Base-by-base conservation (phyloP, 2,329 filamentous ascomycete species). In the Alternaria panax region DNA sequence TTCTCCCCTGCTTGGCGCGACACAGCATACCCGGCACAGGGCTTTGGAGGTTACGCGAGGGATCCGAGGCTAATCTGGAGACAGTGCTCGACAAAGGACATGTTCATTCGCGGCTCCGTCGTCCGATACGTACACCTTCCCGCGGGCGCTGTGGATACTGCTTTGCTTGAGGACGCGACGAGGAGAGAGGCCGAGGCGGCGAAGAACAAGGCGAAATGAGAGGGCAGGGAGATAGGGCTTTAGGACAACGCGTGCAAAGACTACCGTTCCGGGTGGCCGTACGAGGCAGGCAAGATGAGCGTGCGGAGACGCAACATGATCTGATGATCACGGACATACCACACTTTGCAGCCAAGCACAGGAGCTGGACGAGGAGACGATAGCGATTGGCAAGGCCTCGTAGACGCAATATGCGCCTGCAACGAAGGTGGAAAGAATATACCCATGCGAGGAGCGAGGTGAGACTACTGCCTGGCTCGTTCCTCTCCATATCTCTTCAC, bases 51-150 rank as follows among this genome's bases (percentile, higher is more conserved):
- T 7, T 6, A 11, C 20, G 20, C 51, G 60, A 34, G 5, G 28
- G 3, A 5, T 1, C 4, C 4, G 2, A 30, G 20, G 12, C 51
- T 42, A 40, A 18, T 5, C 8, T 32, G 0, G 27, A 2, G 24
- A 27, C 65, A 88, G 86, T 89, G 87, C 62, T 90, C 92, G 18
- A 93, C 97, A 67, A 96, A 96, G 83, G 97, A 96, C 75, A 92
- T 97, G 80, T 97, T 97, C 77, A 96, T 97, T 73, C 87, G 93
- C 72, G 93, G 93, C 30, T 96, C 92, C 57, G 93, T 97, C 43
- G 93, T 97, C 65, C 86, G 93, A 70, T 97, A 97, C 75, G 92
- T 97, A 50, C 92, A 97, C 78, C 82, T 97, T 51, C 93, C 93
- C 0, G 89, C 90, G 7, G 86, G 84, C 27, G 90, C 91, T 42